Percentiles rank a stretch among this genome's conserved stretches.
Conservation (phyloP, 2,329 filamentous ascomycete species). For the Aspergillus sp. region DNA sequence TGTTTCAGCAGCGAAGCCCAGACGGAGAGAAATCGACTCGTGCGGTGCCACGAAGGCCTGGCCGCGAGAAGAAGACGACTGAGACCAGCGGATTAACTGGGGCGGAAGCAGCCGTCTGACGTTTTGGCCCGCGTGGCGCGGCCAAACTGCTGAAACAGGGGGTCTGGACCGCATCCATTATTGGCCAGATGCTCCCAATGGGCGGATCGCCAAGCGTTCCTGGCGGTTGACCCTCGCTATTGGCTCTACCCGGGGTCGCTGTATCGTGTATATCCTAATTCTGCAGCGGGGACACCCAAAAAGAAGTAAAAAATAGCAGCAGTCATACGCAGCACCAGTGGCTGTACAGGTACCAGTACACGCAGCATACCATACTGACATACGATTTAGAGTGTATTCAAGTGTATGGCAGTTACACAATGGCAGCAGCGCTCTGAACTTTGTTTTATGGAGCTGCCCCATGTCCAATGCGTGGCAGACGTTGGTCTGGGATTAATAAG, state of each 20-base stretch:
- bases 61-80: background rate
- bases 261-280: background rate
- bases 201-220: background rate
- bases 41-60: constrained; percentile 7
- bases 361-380: background rate
- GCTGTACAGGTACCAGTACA: background rate
- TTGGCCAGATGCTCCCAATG: constrained; percentile 1
- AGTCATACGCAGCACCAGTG: background rate
- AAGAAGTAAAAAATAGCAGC: background rate
- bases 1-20: background rate
- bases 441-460: background rate
- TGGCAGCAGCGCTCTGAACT: background rate
- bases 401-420: too few species aligned
- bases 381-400: too few species aligned
- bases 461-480: background rate
- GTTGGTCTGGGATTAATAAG: background rate
- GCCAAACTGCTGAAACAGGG: background rate
- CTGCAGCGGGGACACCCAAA: background rate
- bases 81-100: background rate
- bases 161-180: background rate
- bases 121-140: constrained; percentile 10
- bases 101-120: constrained; percentile 10
- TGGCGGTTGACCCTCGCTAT: background rate
- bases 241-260: background rate
- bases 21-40: constrained; percentile 1